phyloP scores from a whole-genome alignment of 345 rosid species.

The Carallia brachiata region DNA sequence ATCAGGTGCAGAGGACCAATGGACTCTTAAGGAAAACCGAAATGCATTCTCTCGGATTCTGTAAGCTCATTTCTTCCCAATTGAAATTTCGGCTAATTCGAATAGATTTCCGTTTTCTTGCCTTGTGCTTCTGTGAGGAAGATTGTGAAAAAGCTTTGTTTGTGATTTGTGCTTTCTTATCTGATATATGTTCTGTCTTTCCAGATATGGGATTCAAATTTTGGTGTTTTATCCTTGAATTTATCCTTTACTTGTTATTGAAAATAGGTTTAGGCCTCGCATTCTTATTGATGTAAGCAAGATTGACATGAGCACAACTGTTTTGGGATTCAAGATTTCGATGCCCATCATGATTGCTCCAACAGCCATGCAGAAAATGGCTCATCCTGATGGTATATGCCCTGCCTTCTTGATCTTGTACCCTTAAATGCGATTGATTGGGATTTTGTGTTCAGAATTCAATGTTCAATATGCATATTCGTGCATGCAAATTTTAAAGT shows the following conservation, averaged over 20 bases:
- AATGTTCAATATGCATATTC: neutral
- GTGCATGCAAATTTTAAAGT: neutral
- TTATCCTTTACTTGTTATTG: neutral
- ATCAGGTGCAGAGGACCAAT: slow-evolving; percentile 95
- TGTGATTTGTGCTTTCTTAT: neutral
- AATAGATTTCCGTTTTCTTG: neutral
- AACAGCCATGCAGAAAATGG: slow-evolving; percentile 98
- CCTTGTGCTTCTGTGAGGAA: neutral
- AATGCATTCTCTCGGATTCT: slow-evolving; percentile 84
- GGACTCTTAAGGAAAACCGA: slow-evolving; percentile 84
- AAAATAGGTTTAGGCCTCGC: slow-evolving; percentile 77
- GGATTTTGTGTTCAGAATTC: no score
- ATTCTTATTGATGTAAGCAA: slow-evolving; percentile 83
- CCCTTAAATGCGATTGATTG: neutral
- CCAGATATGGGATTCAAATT: neutral
- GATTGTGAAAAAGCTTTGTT: no score
- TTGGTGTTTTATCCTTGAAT: neutral
- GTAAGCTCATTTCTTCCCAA: slow-evolving; percentile 35
- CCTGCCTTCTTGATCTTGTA: neutral
- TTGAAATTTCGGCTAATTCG: neutral
- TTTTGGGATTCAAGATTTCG: slow-evolving; percentile 82
- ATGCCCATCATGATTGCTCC: slow-evolving; percentile 99
- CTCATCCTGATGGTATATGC: slow-evolving; percentile 77
- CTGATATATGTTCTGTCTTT: neutral
- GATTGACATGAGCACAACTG: slow-evolving; percentile 69